Conservation (phyloP, 1,284 basidiomycete species). For the Naganishia sp. region DNA sequence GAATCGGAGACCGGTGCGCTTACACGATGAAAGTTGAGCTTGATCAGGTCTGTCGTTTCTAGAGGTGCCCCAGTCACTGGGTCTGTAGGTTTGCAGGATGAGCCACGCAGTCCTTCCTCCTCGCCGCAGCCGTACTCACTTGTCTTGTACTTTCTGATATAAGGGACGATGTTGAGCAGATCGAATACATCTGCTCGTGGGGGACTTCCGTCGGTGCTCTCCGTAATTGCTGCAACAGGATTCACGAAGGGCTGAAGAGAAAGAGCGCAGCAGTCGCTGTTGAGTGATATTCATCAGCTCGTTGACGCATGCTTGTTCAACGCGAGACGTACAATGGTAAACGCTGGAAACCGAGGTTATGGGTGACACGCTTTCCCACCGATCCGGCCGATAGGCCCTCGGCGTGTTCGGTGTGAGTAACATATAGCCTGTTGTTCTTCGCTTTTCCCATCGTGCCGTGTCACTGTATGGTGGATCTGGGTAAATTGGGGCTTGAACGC, state of each 20-base stretch:
- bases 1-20: constrained; percentile 34
- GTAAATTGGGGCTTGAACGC: too few relatives aligned
- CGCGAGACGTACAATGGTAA: constrained; percentile 47
- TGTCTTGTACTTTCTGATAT: constrained; percentile 65
- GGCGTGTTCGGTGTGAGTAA: constrained; percentile 54
- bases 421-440: constrained; percentile 51
- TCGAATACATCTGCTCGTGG: constrained; percentile 64
- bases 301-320: not conserved
- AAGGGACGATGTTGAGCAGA: constrained; percentile 85
- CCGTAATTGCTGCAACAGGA: constrained; percentile 74
- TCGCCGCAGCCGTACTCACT: constrained; percentile 60
- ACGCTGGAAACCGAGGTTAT: constrained; percentile 48
- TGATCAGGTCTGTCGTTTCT: constrained; percentile 75
- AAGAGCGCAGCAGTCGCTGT: constrained; percentile 79
- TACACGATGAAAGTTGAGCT: constrained; percentile 74
- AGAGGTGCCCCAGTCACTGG: constrained; percentile 85
- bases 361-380: constrained; percentile 46
- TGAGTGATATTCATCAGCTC: constrained; percentile 11
- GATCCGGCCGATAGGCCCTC: constrained; percentile 50
- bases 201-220: constrained; percentile 47
- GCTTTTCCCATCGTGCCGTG: constrained; percentile 48
- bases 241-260: constrained; percentile 87
- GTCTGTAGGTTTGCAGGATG: constrained; percentile 66
- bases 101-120: constrained; percentile 56
- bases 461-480: too few relatives aligned